A percentile compares a stretch with the other conserved stretches of the same genome.
phyloP scores from a whole-genome alignment of 257 asterid genomes.

The Ophiorrhiza pumila region DNA sequence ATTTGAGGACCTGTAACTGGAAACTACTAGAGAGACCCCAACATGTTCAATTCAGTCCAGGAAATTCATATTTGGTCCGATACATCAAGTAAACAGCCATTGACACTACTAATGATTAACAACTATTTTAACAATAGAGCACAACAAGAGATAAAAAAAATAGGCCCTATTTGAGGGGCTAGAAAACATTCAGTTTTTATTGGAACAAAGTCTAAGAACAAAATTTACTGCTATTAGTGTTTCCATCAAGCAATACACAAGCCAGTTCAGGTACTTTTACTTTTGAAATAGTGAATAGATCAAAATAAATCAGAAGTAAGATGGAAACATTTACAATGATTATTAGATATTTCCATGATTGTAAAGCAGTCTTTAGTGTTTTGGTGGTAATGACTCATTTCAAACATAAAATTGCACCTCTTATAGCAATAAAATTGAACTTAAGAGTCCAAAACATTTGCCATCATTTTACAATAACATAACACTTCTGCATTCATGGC shows the following conservation, averaged over 20 bases:
- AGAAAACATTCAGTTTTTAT: neutral
- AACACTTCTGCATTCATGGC: neutral
- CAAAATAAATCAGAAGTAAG: neutral
- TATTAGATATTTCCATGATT: neutral
- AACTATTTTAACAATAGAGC: neutral
- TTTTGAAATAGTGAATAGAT: neutral
- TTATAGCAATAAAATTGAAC: neutral
- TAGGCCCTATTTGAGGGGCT: neutral
- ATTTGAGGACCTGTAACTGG: too few species aligned
- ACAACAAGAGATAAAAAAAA: neutral
- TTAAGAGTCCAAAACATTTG: neutral
- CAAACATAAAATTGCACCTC: neutral
- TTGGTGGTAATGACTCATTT: neutral
- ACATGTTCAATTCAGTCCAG: neutral
- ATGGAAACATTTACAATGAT: neutral
- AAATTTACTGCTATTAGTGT: neutral
- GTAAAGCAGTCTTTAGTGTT: neutral
- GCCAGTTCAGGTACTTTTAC: neutral
- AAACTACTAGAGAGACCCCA: neutral
- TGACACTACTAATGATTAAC: neutral
- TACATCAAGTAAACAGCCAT: neutral
- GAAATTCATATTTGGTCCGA: neutral
- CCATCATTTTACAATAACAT: neutral
- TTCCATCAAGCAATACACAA: neutral
- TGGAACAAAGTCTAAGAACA: neutral